phyloP scores from a whole-genome alignment of 176 grass and related monocot species.

The Oryza longistaminata region DNA sequence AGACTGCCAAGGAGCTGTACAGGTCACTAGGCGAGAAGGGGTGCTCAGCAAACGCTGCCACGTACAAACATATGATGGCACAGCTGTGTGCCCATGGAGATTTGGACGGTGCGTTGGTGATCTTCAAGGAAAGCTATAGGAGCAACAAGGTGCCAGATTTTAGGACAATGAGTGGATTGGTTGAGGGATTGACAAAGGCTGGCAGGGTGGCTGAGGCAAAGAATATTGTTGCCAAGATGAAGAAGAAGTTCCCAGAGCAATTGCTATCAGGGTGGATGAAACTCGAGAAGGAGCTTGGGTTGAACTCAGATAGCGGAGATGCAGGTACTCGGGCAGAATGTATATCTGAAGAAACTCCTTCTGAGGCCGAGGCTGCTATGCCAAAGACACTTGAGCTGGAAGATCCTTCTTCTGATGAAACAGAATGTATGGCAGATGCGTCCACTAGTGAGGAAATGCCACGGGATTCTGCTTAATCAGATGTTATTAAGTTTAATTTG shows the following conservation, averaged over 20 bases:
- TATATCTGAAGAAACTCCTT: constrained; percentile 23
- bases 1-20: constrained; percentile 59
- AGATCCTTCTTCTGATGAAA: constrained; percentile 21
- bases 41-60: constrained; percentile 45
- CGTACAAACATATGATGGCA: constrained; percentile 51
- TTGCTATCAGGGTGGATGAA: constrained; percentile 56
- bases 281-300: constrained; percentile 58
- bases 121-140: constrained; percentile 56
- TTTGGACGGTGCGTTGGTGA: constrained; percentile 43
- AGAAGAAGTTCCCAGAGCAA: constrained; percentile 38
- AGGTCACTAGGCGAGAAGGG: constrained; percentile 49
- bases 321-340: constrained; percentile 3
- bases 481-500: constrained; percentile 5
- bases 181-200: constrained; percentile 55
- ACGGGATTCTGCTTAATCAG: constrained; percentile 20
- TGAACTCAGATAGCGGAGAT: constrained; percentile 34
- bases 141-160: constrained; percentile 54
- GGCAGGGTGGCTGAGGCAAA: constrained; percentile 56
- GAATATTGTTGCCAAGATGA: constrained; percentile 35
- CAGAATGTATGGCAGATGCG: constrained; percentile 16
- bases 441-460: constrained; percentile 31
- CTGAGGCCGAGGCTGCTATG: constrained; percentile 5
- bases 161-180: constrained; percentile 47
- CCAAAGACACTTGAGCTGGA: constrained; percentile 24
- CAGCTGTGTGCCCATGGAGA: constrained; percentile 51